These are phyloP conservation scores for Exsudoporus floridanus DNA, from an alignment of 1,284 basidiomycete genomes.

Conservation along the genomic window DNA sequence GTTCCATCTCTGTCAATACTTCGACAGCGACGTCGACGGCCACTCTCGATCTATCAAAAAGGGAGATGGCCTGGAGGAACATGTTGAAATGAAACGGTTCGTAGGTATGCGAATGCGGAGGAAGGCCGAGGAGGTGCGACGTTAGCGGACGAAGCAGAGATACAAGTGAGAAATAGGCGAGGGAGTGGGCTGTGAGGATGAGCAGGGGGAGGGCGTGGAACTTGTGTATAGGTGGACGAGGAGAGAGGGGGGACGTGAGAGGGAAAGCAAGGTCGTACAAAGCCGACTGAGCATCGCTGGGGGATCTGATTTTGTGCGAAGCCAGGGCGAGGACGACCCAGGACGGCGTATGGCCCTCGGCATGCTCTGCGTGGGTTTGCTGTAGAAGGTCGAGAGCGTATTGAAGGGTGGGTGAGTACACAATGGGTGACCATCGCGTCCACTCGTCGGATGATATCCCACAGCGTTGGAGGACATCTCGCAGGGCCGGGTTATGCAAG, in stretches of 20 bases:
- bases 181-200: conserved; percentile 46
- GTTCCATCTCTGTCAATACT: conserved; percentile 48
- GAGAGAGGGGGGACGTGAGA: conserved; percentile 5
- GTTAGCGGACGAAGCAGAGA: conserved; percentile 43
- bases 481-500: conserved; percentile 6
- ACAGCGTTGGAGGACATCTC: conserved; percentile 30
- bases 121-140: conserved; percentile 42
- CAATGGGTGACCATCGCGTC: conserved; percentile 37
- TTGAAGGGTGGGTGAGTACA: conserved; percentile 38
- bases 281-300: conserved; percentile 21
- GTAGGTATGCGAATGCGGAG: conserved; percentile 37
- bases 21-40: conserved; percentile 41
- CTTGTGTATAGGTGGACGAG: conserved; percentile 23
- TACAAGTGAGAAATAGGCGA: conserved; percentile 47
- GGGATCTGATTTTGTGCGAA: conserved; percentile 44
- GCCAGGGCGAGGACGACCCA: conserved; percentile 58
- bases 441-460: conserved; percentile 38
- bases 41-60: conserved; percentile 42
- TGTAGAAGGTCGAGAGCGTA: conserved; percentile 32
- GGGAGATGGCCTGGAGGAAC: conserved; percentile 52
- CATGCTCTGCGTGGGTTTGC: neutral
- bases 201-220: conserved; percentile 44
- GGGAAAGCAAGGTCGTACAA: conserved; percentile 25
- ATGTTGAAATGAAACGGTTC: conserved; percentile 51
- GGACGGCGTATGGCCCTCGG: conserved; percentile 32